Conservation (phyloP, 306 rosid genomes). For the Glycine soja region DNA sequence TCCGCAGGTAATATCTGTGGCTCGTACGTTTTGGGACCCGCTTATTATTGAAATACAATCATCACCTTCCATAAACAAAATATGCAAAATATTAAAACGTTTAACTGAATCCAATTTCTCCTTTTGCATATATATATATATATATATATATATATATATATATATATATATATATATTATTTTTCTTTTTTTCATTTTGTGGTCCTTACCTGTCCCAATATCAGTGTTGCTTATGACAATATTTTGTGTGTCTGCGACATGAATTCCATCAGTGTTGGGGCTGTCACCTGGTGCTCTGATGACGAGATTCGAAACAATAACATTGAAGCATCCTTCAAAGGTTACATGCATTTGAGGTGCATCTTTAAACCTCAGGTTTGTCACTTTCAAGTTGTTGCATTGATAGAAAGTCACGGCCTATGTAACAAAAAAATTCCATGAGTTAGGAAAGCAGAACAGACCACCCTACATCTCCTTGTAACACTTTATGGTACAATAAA, state of each 20-base stretch:
- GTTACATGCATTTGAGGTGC: slow-evolving; percentile 79
- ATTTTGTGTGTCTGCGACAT: slow-evolving; percentile 66
- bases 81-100: not conserved
- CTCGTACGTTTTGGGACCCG: slow-evolving; percentile 74
- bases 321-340: slow-evolving; percentile 64
- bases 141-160: no score
- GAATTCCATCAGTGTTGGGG: slow-evolving; percentile 97
- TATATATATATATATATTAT: no score
- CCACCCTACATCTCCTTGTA: not conserved
- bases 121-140: no score
- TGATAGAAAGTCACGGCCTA: slow-evolving; percentile 78
- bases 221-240: slow-evolving; percentile 56
- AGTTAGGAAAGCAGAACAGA: not conserved
- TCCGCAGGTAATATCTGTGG: slow-evolving; percentile 71
- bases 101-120: not conserved
- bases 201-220: slow-evolving; percentile 73
- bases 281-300: slow-evolving; percentile 70
- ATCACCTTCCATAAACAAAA: slow-evolving; percentile 65
- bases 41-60: slow-evolving; percentile 89
- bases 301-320: slow-evolving; percentile 55
- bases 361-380: slow-evolving; percentile 55
- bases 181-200: no score
- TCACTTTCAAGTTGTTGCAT: slow-evolving; percentile 65
- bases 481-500: not conserved
- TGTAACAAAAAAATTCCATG: not conserved